Base-by-base conservation (phyloP, 2,329 filamentous ascomycete genomes). In the Lachnellula suecica region DNA sequence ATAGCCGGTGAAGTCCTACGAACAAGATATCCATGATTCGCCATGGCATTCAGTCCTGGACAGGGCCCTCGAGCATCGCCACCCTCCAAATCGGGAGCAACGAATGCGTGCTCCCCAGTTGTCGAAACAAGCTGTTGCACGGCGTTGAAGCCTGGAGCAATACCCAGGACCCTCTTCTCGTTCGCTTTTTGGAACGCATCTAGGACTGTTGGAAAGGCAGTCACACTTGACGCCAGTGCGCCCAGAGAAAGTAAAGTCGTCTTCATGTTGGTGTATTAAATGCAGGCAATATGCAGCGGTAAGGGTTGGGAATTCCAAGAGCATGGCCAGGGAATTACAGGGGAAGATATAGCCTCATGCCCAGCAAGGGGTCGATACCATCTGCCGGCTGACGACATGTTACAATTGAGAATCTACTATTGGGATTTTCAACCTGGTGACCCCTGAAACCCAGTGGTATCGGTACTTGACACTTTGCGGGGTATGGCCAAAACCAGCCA, bases 21-120 rank as follows among this genome's bases (percentile, higher is more conserved):
- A 15, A 35, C 31, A 13, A 49, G 22, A 43, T 49, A 49, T 8
- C 38, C 38, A 34, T 49, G 47, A 27, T 49, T 49, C 7, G 47
- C 47, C 47, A 49, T 49, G 9, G 47, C 40, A 15, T 50, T 50
- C 13, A 49, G 25, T 15, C 68, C 69, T 1, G 70, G 70, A 52
- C 71, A 72, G 35, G 68, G 68, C 2, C 70, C 70, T 47, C 70
- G 66, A 53, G 70, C 66, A 55, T 72, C 71, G 11, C 68, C 70
- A 9, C 57, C 58, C 4, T 60, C 59, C 27, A 67, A 67, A 43
- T 68, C 57, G 1, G 69, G 70, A 1, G 70, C 62, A 9, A 67
- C 62, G 49, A 71, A 72, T 11, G 53, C 53, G 54, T 72, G 66
- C 20, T 66, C 53, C 2, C 68, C 69, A n/a, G 62, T 64, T 25